Evolutionary conservation across 2,329 filamentous ascomycete species (phyloP).

Genomic region (Torrubiella hemipterigena): DNA sequence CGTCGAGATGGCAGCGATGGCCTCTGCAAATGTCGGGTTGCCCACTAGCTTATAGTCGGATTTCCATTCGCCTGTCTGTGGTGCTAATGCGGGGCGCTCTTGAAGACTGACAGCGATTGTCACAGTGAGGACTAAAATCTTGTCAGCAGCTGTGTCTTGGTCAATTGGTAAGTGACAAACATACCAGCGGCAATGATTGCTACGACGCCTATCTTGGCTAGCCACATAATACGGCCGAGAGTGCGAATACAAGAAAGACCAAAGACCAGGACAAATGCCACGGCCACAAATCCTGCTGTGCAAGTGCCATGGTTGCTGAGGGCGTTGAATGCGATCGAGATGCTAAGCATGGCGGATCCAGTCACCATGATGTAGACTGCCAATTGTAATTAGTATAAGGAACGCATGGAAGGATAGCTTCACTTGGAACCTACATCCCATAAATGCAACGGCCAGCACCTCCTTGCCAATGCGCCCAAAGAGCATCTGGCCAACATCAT

Average conservation of each 20-base stretch:
- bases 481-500: conserved; percentile 34
- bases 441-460: conserved; percentile 21
- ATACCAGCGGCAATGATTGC: conserved; percentile 15
- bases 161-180: conserved; percentile 5
- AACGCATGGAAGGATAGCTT: too few relatives aligned
- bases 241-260: conserved; percentile 20
- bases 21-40: conserved; percentile 17
- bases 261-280: conserved; percentile 17
- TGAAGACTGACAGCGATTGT: conserved; percentile 18
- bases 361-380: conserved; percentile 15
- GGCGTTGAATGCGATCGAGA: conserved; percentile 27
- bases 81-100: conserved; percentile 14
- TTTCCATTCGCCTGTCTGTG: conserved; percentile 10
- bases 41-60: conserved; percentile 17
- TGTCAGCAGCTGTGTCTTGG: too few relatives aligned
- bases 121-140: conserved; percentile 12
- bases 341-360: conserved; percentile 28
- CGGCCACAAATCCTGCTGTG: conserved; percentile 26
- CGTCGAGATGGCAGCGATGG: conserved; percentile 16
- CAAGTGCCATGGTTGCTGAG: conserved; percentile 25
- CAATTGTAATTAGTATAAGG: too few relatives aligned
- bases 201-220: conserved; percentile 19
- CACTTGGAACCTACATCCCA: conserved; percentile 23
- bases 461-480: conserved; percentile 32
- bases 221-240: conserved; percentile 18